A percentile compares a stretch with the other conserved stretches of the same genome.
Conservation (phyloP, 1,284 basidiomycete species). For the Meira nashicola region DNA sequence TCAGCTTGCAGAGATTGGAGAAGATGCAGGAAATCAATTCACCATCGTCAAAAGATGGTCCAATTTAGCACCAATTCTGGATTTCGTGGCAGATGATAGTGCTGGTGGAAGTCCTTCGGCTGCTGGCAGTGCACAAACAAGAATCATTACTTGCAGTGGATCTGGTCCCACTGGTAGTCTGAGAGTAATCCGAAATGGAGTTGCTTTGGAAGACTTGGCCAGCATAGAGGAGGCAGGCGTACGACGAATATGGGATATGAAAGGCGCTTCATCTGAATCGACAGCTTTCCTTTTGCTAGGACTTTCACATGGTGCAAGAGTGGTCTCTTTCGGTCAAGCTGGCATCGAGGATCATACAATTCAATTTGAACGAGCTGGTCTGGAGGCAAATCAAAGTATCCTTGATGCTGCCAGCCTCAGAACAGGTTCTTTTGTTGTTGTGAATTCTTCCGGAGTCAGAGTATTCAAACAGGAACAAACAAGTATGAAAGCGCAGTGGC, state of each 20-base stretch:
- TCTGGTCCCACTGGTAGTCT: slow-evolving; percentile 74
- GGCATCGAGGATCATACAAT: slow-evolving; percentile 5
- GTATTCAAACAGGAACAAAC: slow-evolving; percentile 3
- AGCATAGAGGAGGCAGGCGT: slow-evolving; percentile 1
- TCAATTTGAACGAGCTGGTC: not conserved
- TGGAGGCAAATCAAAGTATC: not conserved
- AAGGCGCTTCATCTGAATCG: not conserved
- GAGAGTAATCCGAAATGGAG: slow-evolving; percentile 76
- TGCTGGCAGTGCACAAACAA: slow-evolving; percentile 58
- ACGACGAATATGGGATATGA: slow-evolving; percentile 5
- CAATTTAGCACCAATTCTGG: slow-evolving; percentile 74
- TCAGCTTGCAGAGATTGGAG: not conserved
- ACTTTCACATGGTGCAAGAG: slow-evolving; percentile 3
- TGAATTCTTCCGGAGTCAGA: slow-evolving; percentile 15
- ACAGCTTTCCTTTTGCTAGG: slow-evolving; percentile 5
- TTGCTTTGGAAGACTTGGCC: slow-evolving; percentile 67
- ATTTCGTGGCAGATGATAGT: slow-evolving; percentile 74
- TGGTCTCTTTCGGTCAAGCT: slow-evolving; percentile 13
- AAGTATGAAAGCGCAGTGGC: not conserved
- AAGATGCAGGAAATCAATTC: slow-evolving; percentile 1
- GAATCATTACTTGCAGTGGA: slow-evolving; percentile 85
- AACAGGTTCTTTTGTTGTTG: slow-evolving; percentile 16
- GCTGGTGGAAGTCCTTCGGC: slow-evolving; percentile 55
- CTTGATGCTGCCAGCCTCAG: not conserved
- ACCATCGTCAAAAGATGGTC: slow-evolving; percentile 27